Evolutionary conservation across 495 filamentous ascomycete genomes (phyloP).

Genomic region (Neurospora africana): DNA sequence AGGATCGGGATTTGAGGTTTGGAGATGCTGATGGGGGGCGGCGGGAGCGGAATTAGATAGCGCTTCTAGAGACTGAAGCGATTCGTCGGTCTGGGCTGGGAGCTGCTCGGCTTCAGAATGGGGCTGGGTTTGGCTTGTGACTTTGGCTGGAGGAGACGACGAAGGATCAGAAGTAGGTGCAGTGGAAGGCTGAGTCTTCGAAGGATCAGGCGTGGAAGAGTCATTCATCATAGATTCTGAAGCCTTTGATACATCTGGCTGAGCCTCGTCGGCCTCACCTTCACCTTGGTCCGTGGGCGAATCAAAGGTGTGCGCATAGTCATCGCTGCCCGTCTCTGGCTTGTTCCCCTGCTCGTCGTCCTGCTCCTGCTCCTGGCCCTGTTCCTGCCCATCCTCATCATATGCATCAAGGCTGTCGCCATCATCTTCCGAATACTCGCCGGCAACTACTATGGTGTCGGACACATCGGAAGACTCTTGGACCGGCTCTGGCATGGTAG

Average conservation of each 20-base stretch:
- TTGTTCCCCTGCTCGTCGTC: constrained; percentile 5
- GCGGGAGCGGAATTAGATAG: constrained; percentile 5
- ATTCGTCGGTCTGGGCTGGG: constrained; percentile 6
- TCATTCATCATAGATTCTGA: constrained; percentile 26
- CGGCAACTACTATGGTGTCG: constrained; percentile 24
- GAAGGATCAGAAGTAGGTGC: constrained; percentile 15
- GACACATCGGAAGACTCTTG: constrained; percentile 7
- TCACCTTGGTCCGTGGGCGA: constrained; percentile 22
- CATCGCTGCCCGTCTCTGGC: constrained; percentile 28
- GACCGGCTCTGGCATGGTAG: constrained; percentile 9
- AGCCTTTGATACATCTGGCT: constrained; percentile 33
- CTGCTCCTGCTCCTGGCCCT: neutral
- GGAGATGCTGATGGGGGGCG: neutral
- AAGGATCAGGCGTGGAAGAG: constrained; percentile 22
- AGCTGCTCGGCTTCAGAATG: neutral
- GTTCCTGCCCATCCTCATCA: constrained; percentile 18
- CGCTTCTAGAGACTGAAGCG: constrained; percentile 1
- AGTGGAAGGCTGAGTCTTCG: constrained; percentile 19
- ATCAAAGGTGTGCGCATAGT: constrained; percentile 41
- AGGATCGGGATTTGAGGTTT: constrained; percentile 2
- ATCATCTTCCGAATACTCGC: constrained; percentile 20
- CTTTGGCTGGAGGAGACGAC: constrained; percentile 2
- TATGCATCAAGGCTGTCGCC: constrained; percentile 24
- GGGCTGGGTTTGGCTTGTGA: neutral
- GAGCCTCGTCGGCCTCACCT: constrained; percentile 22